A percentile compares a stretch with the other conserved stretches of the same genome.
Evolutionary conservation across 2,329 filamentous ascomycete genomes (phyloP).

Genomic region (Gremmenia infestans): DNA sequence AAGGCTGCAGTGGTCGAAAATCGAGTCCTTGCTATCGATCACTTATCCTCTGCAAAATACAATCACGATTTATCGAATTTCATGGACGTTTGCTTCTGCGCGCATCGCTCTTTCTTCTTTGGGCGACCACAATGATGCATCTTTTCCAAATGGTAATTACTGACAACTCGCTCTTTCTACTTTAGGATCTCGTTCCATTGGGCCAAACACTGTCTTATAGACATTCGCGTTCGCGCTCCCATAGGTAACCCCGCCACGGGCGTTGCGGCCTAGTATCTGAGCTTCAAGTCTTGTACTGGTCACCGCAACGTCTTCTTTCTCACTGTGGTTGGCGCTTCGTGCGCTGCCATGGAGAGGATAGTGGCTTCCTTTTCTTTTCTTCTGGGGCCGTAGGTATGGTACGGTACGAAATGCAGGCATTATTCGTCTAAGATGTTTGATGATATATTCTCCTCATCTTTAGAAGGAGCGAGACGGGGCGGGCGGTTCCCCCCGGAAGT

Average conservation of each 20-base stretch:
- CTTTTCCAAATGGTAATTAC: neutral
- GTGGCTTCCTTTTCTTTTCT: neutral
- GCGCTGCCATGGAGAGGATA: constrained; percentile 47
- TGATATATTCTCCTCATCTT: too few species aligned
- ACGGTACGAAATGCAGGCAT: too few species aligned
- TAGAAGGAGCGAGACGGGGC: too few species aligned
- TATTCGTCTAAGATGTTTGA: too few species aligned
- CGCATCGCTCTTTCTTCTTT: constrained; percentile 10
- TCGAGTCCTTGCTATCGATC: constrained; percentile 21
- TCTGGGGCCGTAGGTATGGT: too few species aligned
- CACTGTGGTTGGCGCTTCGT: constrained; percentile 43
- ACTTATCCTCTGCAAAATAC: constrained; percentile 11
- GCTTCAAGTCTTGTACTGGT: constrained; percentile 16
- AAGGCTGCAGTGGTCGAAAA: constrained; percentile 26
- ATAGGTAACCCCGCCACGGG: neutral
- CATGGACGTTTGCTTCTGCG: neutral
- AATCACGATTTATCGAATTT: constrained; percentile 5
- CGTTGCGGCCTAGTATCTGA: constrained; percentile 10
- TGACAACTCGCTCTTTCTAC: neutral
- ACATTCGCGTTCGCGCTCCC: neutral
- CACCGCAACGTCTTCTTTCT: constrained; percentile 40
- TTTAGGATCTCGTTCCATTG: neutral
- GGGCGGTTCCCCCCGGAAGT: too few species aligned
- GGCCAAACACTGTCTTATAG: neutral
- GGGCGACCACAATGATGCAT: neutral